phyloP scores from a whole-genome alignment of 371 early-diverging fungal genomes.

The Choanephora cucurbitarum region DNA sequence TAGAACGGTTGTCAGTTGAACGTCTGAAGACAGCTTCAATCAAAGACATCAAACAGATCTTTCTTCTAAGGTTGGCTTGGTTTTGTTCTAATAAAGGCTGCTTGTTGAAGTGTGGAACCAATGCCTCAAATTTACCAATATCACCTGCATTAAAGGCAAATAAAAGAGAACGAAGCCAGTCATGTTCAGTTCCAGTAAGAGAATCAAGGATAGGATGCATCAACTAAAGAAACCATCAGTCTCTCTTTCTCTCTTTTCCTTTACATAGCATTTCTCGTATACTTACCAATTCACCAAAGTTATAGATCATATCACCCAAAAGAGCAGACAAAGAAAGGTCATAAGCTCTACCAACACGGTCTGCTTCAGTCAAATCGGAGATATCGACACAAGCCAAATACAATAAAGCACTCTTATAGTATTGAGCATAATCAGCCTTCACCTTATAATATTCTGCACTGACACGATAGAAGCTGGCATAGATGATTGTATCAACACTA shows the following conservation, averaged over 20 bases:
- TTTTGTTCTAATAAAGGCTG: constrained; percentile 80
- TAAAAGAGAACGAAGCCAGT: constrained; percentile 86
- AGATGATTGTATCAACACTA: constrained; percentile 85
- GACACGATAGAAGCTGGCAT: constrained; percentile 93
- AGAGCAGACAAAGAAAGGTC: constrained; percentile 92
- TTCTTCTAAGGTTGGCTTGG: constrained; percentile 80
- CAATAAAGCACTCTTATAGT: constrained; percentile 93
- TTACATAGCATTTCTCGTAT: too few species aligned
- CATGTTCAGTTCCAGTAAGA: constrained; percentile 75
- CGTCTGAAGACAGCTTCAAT: constrained; percentile 93
- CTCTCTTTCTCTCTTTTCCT: background rate
- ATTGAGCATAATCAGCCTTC: constrained; percentile 88
- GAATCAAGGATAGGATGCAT: constrained; percentile 94
- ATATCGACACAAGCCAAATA: constrained; percentile 89
- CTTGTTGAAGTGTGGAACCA: constrained; percentile 73
- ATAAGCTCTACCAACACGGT: constrained; percentile 85
- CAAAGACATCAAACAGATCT: constrained; percentile 96
- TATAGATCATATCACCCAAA: constrained; percentile 94
- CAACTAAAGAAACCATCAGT: constrained; percentile 53
- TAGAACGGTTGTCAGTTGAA: constrained; percentile 75
- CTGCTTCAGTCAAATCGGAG: constrained; percentile 72
- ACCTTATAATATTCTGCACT: constrained; percentile 96
- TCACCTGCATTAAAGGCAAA: constrained; percentile 95
- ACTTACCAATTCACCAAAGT: constrained; percentile 96
- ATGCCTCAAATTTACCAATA: constrained; percentile 87